These are phyloP conservation scores for Sugiyamaella xylanicola DNA, from an alignment of 1,139 yeast genomes.

Conservation along the genomic window DNA sequence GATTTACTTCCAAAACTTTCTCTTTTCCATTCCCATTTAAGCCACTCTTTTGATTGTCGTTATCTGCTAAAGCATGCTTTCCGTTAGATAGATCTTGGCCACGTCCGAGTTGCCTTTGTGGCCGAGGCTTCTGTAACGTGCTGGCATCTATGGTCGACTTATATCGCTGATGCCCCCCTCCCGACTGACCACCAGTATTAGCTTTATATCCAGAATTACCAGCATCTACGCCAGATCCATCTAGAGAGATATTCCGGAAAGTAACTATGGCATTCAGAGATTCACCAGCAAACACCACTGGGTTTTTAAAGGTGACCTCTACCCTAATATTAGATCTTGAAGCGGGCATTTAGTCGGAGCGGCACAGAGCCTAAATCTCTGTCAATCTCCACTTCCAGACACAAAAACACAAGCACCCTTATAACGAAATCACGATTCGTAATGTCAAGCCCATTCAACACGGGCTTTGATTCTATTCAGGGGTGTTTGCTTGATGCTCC, in stretches of 20 bases:
- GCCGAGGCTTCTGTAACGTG: constrained; percentile 7
- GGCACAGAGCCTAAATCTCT: background rate
- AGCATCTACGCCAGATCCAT: background rate
- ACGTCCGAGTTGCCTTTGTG: background rate
- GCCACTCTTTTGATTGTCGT: background rate
- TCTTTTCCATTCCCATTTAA: background rate
- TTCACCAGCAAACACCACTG: constrained; percentile 49
- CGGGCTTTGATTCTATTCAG: background rate
- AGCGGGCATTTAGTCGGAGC: constrained; percentile 9
- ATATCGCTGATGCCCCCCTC: constrained; percentile 11
- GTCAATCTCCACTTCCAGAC: background rate
- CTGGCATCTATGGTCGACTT: constrained; percentile 14
- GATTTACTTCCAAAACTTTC: background rate
- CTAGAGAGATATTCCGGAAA: constrained; percentile 35
- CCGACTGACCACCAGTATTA: background rate
- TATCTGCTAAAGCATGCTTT: background rate
- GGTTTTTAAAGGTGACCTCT: constrained; percentile 45
- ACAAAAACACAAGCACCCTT: background rate
- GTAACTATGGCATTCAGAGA: constrained; percentile 40
- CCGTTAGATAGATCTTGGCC: constrained; percentile 6
- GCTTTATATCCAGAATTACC: background rate
- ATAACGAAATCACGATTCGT: background rate
- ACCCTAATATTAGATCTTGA: constrained; percentile 37
- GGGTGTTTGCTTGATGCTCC: no score
- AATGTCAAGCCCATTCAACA: background rate